Percentiles rank a stretch among this genome's conserved stretches.
phyloP scores from a whole-genome alignment of 2,329 filamentous ascomycete species.

The Fusarium sp. region DNA sequence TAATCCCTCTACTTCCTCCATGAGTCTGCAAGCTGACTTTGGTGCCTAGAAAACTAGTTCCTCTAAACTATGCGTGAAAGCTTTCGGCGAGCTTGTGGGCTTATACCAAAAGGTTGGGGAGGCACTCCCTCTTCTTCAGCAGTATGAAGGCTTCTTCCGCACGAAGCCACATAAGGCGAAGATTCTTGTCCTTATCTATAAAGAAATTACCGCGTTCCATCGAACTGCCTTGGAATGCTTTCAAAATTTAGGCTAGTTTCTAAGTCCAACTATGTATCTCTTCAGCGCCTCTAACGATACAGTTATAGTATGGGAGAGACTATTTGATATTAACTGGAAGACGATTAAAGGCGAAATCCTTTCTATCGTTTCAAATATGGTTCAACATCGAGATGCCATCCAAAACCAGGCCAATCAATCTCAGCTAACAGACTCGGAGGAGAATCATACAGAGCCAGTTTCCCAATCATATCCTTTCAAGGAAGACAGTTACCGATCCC shows the following conservation, averaged over 20 bases:
- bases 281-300: rapidly evolving
- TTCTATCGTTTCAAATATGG: rapidly evolving
- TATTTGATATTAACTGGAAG: background rate
- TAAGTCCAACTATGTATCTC: rapidly evolving
- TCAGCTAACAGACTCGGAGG: rapidly evolving
- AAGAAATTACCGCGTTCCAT: background rate
- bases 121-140: background rate
- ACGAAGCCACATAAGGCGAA: background rate
- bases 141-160: background rate
- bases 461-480: rapidly evolving
- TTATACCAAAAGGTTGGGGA: rapidly evolving
- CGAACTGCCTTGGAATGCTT: background rate
- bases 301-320: rapidly evolving
- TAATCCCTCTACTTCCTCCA: rapidly evolving
- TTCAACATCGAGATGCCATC: background rate
- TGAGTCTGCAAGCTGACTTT: rapidly evolving
- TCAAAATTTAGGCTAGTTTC: background rate
- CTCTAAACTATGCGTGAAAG: rapidly evolving
- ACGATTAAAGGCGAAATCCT: rapidly evolving
- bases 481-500: rapidly evolving
- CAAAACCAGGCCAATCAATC: background rate
- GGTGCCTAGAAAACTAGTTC: background rate
- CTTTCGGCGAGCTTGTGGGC: background rate
- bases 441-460: background rate
- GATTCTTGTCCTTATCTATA: rapidly evolving